A percentile compares a stretch with the other conserved stretches of the same genome.
These are phyloP conservation scores for Alternaria metachromatica DNA, from an alignment of 2,329 filamentous ascomycete genomes.

Conservation along the genomic window DNA sequence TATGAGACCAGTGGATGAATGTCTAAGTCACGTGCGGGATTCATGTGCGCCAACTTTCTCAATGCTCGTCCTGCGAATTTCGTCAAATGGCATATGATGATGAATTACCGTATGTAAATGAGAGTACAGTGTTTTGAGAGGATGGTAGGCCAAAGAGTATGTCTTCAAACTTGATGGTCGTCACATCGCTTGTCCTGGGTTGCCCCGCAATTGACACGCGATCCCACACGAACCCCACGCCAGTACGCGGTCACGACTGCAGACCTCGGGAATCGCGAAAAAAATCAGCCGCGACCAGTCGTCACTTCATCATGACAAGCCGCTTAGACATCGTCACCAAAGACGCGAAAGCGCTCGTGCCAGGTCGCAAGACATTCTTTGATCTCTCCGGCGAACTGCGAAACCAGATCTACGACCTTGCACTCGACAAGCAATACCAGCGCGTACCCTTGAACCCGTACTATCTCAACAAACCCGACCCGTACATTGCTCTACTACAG, in stretches of 20 bases:
- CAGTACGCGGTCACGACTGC: not conserved
- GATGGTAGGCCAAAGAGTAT: not conserved
- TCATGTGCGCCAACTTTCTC: not conserved
- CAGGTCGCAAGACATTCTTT: constrained; percentile 1
- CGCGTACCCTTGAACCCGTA: not conserved
- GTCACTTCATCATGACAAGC: not conserved
- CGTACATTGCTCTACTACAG: not conserved
- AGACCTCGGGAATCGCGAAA: not conserved
- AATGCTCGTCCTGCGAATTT: not conserved
- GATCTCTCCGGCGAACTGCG: constrained; percentile 6
- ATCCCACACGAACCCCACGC: not conserved
- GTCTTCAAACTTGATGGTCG: not conserved
- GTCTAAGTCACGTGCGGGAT: not conserved
- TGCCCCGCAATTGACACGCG: not conserved
- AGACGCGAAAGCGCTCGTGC: not conserved
- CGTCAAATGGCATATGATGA: not conserved
- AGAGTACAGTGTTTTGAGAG: not conserved
- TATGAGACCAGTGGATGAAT: not conserved
- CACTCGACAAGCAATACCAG: not conserved
- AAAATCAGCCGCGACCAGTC: not conserved
- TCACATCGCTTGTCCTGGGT: not conserved
- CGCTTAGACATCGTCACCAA: not conserved
- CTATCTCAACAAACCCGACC: constrained; percentile 1
- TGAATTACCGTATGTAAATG: fast-evolving
- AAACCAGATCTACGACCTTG: constrained; percentile 2